Base-by-base conservation (phyloP, 202 grass and related monocot genomes). In the Dendrocalamus latiflorus region DNA sequence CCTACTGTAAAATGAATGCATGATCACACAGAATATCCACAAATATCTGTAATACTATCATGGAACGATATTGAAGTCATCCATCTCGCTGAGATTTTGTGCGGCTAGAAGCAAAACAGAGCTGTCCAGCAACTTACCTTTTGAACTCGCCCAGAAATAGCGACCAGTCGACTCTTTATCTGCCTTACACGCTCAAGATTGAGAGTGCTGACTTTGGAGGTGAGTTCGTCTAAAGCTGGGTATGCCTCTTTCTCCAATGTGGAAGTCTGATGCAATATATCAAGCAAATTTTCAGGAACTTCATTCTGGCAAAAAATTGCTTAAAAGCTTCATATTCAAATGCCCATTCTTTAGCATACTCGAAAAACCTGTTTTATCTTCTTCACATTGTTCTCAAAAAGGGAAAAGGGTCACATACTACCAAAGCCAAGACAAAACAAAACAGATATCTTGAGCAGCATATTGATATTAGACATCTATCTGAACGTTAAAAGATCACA, bases 141-240 rank as follows among this genome's bases (percentile, higher is more conserved):
- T 15, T 95, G 93, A 62, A 84, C 90, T 28, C 85, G 81, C 34
- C 87, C 82, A 4, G 73, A 87, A 38, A 92, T 84, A 0, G 47
- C 85, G 34, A 92, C 87, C 79, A 95, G 76, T 20, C 75, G 87
- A 21, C 87, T 95, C 86, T 92, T 95, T 44, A 95, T 92, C n/a
- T 95, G 90, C 36, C 93, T 86, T 14, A 88, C 88, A 6, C 85
- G 87, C 82, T 95, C 93, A 30, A 95, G 87, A 69, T 92, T 95
- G 24, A 95, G 70, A 5, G 90, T 90, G 72, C 93, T 95, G 73
- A 92, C 87, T 28, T 95, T 95, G 74, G 83, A 85, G 28, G 83
- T 90, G 41, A 95, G 87, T 56, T 90, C 89, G 12, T 95, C 93
- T 53, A 95, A 61, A 70, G 85, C 90, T 48, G 93, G 93, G 82